Conservation (phyloP, 2,329 filamentous ascomycete genomes). For the Ceratocystiopsis sp. region DNA sequence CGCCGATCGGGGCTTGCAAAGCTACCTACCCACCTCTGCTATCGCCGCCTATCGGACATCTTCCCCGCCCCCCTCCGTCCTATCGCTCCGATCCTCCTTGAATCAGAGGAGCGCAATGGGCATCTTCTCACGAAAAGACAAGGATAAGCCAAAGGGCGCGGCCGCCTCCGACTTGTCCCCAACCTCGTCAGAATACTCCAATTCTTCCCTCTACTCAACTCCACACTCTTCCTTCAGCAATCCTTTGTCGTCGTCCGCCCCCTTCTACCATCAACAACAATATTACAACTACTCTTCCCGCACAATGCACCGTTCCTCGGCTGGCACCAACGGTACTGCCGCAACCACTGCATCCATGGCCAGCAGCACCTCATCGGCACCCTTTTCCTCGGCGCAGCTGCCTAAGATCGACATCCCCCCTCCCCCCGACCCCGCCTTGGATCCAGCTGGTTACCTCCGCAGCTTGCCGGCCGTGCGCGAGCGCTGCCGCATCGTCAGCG, state of each 20-base stretch:
- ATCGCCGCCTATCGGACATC: too few species aligned
- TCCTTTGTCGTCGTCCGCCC: too few species aligned
- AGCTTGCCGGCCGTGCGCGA: conserved; percentile 82
- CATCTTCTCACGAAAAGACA: conserved; percentile 38
- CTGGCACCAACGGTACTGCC: conserved; percentile 22
- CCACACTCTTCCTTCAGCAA: too few species aligned
- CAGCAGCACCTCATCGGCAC: conserved; percentile 27
- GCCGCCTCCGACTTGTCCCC: background rate
- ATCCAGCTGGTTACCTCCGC: conserved; percentile 79
- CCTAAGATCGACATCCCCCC: conserved; percentile 67
- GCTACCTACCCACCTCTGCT: too few species aligned
- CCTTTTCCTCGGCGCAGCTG: conserved; percentile 36
- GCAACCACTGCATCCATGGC: conserved; percentile 14
- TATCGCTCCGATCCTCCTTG: too few species aligned
- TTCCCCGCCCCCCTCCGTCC: too few species aligned
- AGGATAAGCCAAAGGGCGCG: conserved; percentile 29
- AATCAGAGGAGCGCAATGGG: conserved; percentile 24
- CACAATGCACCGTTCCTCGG: conserved; percentile 32
- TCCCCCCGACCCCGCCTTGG: conserved; percentile 71
- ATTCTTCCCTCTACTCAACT: too few species aligned
- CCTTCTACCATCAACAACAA: too few species aligned
- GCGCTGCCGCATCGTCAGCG: conserved; percentile 52
- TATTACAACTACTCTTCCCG: conserved; percentile 12
- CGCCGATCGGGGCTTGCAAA: too few species aligned
- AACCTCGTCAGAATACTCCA: too few species aligned